Conservation (phyloP, 495 filamentous ascomycete species). For the Neurospora terricola region DNA sequence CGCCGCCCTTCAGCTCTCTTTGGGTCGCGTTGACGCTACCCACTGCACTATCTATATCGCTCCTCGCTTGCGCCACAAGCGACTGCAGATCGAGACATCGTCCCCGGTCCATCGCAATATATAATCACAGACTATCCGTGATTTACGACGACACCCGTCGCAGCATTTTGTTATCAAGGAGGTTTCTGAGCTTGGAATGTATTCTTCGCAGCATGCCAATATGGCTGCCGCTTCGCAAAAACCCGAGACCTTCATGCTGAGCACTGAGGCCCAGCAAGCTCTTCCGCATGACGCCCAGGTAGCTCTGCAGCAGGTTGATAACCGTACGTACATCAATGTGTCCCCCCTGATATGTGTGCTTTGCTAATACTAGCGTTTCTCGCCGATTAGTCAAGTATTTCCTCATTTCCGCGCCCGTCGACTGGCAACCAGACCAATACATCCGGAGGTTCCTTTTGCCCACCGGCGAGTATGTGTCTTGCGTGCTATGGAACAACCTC, state of each 20-base stretch:
- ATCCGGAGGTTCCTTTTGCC: constrained; percentile 91
- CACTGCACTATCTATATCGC: neutral
- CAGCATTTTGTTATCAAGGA: constrained; percentile 1
- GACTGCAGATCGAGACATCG: neutral
- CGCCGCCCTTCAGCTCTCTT: constrained; percentile 3
- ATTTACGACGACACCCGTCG: neutral
- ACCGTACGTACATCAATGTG: constrained; percentile 53
- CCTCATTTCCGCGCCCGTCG: constrained; percentile 94
- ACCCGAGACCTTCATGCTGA: constrained; percentile 97
- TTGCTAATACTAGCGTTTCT: constrained; percentile 5
- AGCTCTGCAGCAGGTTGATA: constrained; percentile 95
- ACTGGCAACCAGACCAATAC: constrained; percentile 95
- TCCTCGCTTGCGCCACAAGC: constrained; percentile 7
- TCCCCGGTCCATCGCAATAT: neutral
- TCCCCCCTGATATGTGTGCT: neutral
- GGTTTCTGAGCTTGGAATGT: constrained; percentile 32
- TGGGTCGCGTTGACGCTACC: constrained; percentile 7
- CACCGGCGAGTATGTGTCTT: constrained; percentile 97
- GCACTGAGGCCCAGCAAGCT: constrained; percentile 88
- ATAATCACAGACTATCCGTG: neutral
- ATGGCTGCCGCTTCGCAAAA: constrained; percentile 55
- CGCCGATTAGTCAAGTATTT: constrained; percentile 84
- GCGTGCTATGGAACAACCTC: constrained; percentile 94
- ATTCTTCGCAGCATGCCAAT: constrained; percentile 39
- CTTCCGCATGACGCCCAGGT: constrained; percentile 95